Base-by-base conservation (phyloP, 345 rosid species). In the Dovyalis caffra region DNA sequence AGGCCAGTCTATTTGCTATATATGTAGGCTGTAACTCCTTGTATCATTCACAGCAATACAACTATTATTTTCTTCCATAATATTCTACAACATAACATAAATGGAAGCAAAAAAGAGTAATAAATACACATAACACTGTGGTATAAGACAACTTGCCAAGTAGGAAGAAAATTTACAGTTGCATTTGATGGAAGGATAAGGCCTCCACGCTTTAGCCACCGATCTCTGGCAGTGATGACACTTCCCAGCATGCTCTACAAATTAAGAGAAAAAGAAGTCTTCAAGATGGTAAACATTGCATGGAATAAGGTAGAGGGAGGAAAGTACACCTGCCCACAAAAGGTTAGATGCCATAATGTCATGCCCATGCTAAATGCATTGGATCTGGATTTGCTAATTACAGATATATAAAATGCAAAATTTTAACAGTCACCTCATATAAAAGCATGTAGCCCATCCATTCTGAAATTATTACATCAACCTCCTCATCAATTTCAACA, bases 361-460 rank as follows among this genome's bases (percentile, higher is more conserved):
- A 40, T 23, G 21, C 2, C 26, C 12, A 34, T 53, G 7, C n/a
- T 33, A 8, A 20, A 47, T 29, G 26, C 63, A 28, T 20, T 43
- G 26, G 29, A 29, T 34, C 35, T 56, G 66, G n/a, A 58, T 26
- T 32, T 21, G 38, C 37, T 25, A 26, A 12, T 29, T 69, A 25
- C 18, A 18, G 15, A 70, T 70, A 49, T 62, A 73, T 73, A 14
- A 20, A 5, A 43, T 49, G 78, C 66, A 76, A 65, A 16, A 77
- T 80, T 74, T 67, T 60, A 51, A 70, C 58, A 81, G 73, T 81
- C 73, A 92, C 98, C 98, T 95, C 99, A 83, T 91, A 93, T 70
- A 95, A 81, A 84, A 95, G 98, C 99, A 93, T 88, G 88, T 91
- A 93, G 67, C 99, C 99, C 99, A 95, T 95, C 99, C 99, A 95